A percentile compares a stretch with the other conserved stretches of the same genome.
These are phyloP conservation scores for Fermentozyma sake DNA, from an alignment of 1,139 yeast species.

Conservation along the genomic window DNA sequence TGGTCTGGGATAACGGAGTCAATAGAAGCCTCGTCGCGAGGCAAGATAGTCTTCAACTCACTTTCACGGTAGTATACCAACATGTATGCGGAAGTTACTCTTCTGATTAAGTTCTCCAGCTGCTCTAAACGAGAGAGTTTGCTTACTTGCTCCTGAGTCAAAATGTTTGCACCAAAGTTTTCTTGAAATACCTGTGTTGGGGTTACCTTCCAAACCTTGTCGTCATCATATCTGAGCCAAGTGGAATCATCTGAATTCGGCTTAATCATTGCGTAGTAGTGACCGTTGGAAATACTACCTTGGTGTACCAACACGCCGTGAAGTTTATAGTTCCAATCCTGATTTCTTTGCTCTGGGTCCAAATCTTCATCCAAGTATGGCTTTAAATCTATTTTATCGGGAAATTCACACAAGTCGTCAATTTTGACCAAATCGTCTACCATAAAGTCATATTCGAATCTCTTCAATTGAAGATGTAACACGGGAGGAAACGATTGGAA, in stretches of 20 bases:
- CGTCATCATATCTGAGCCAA: slow-evolving; percentile 96
- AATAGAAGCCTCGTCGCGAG: slow-evolving; percentile 42
- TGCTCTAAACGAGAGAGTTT: slow-evolving; percentile 55
- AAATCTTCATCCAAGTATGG: slow-evolving; percentile 71
- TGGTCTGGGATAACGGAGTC: slow-evolving; percentile 58
- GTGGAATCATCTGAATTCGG: slow-evolving; percentile 59
- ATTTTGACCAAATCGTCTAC: slow-evolving; percentile 87
- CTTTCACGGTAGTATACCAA: slow-evolving; percentile 81
- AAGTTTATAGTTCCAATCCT: slow-evolving; percentile 69
- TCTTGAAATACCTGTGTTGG: slow-evolving; percentile 83
- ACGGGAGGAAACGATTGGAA: slow-evolving; percentile 91
- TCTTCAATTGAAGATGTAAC: slow-evolving; percentile 82
- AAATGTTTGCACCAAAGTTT: slow-evolving; percentile 78
- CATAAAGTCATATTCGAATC: slow-evolving; percentile 92
- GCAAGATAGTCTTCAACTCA: slow-evolving; percentile 54
- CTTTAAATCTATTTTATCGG: slow-evolving; percentile 72
- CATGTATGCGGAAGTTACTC: slow-evolving; percentile 96
- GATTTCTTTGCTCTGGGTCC: slow-evolving; percentile 29
- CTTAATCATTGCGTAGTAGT: slow-evolving; percentile 88
- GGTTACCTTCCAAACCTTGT: slow-evolving; percentile 85
- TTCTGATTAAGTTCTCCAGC: slow-evolving; percentile 58
- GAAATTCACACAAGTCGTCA: slow-evolving; percentile 89
- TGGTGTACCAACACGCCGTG: slow-evolving; percentile 96
- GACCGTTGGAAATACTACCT: slow-evolving; percentile 95
- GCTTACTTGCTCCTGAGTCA: slow-evolving; percentile 44